Conservation (phyloP, 2,329 filamentous ascomycete species). For the Claviceps maximensis region DNA sequence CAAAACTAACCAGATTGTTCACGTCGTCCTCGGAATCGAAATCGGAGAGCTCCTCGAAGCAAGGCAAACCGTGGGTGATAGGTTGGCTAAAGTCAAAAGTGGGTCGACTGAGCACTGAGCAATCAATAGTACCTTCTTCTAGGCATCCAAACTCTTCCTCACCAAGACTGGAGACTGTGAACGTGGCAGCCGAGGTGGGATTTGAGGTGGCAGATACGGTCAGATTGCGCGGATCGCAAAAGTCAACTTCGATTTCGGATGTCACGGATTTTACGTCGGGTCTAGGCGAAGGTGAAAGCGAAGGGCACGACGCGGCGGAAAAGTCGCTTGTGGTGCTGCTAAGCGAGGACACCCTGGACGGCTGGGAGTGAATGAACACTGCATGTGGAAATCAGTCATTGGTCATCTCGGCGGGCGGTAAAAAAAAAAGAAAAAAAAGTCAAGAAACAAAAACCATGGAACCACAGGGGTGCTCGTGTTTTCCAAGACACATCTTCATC, state of each 20-base stretch:
- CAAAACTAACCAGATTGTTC: slow-evolving; percentile 50
- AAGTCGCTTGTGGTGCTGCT: slow-evolving; percentile 54
- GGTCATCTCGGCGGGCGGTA: slow-evolving; percentile 4
- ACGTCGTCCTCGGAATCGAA: slow-evolving; percentile 88
- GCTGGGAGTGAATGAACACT: slow-evolving; percentile 38
- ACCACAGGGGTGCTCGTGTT: background rate
- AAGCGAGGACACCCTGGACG: slow-evolving; percentile 43
- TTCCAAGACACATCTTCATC: background rate
- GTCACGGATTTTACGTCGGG: slow-evolving; percentile 58
- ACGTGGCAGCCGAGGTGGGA: slow-evolving; percentile 42
- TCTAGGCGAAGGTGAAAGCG: slow-evolving; percentile 75
- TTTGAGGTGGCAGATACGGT: slow-evolving; percentile 51
- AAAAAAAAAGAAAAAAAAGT: background rate
- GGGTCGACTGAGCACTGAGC: slow-evolving; percentile 23
- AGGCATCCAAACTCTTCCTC: slow-evolving; percentile 45
- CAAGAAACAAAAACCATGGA: background rate
- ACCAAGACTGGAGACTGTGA: slow-evolving; percentile 51
- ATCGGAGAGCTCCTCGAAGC: slow-evolving; percentile 78
- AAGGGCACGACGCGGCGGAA: slow-evolving; percentile 66
- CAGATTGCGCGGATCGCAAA: slow-evolving; percentile 83
- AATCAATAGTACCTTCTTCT: slow-evolving; percentile 36
- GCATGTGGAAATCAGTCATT: slow-evolving; percentile 23
- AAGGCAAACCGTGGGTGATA: slow-evolving; percentile 48
- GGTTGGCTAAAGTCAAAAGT: slow-evolving; percentile 39
- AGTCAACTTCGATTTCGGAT: slow-evolving; percentile 63